Evolutionary conservation across 768 basidiomycete species (phyloP).

Genomic region (Xanthoconium purpureum): DNA sequence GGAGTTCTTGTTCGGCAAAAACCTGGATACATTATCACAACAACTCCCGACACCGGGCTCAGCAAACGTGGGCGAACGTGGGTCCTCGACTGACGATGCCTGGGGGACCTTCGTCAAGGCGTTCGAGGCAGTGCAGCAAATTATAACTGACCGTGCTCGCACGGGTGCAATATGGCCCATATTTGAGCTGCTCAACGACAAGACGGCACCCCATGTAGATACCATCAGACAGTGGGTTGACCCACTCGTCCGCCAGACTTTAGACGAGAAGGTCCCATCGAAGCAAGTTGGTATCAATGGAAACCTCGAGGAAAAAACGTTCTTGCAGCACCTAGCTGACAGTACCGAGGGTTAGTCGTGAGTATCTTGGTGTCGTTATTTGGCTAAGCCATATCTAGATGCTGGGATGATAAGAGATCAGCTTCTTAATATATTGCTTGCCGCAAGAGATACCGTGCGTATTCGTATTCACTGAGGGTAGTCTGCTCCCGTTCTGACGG

Average conservation of each 20-base stretch:
- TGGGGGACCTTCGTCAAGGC: constrained; percentile 56
- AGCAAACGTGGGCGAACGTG: constrained; percentile 51
- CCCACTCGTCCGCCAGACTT: constrained; percentile 54
- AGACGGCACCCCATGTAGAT: constrained; percentile 33
- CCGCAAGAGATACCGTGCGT: constrained; percentile 73
- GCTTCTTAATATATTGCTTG: constrained; percentile 71
- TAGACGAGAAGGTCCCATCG: constrained; percentile 43
- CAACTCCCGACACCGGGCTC: constrained; percentile 49
- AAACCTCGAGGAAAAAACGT: constrained; percentile 52
- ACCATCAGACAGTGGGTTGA: constrained; percentile 48
- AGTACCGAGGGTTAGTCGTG: constrained; percentile 54
- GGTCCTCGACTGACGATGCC: constrained; percentile 54
- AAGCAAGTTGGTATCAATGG: constrained; percentile 38
- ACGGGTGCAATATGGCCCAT: constrained; percentile 44
- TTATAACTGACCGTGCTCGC: constrained; percentile 34
- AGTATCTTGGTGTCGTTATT: background rate
- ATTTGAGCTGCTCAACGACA: constrained; percentile 40
- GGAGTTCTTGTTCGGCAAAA: constrained; percentile 69
- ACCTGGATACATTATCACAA: constrained; percentile 56
- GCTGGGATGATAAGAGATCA: constrained; percentile 68
- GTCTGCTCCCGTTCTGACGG: background rate
- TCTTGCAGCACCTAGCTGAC: constrained; percentile 64
- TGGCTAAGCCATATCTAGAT: constrained; percentile 42
- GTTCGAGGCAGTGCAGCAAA: constrained; percentile 40
- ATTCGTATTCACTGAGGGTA: constrained; percentile 19